A percentile compares a stretch with the other conserved stretches of the same genome.
These are phyloP conservation scores for Bolboschoenus planiculmis DNA, from an alignment of 176 grass and related monocot genomes.

Conservation along the genomic window DNA sequence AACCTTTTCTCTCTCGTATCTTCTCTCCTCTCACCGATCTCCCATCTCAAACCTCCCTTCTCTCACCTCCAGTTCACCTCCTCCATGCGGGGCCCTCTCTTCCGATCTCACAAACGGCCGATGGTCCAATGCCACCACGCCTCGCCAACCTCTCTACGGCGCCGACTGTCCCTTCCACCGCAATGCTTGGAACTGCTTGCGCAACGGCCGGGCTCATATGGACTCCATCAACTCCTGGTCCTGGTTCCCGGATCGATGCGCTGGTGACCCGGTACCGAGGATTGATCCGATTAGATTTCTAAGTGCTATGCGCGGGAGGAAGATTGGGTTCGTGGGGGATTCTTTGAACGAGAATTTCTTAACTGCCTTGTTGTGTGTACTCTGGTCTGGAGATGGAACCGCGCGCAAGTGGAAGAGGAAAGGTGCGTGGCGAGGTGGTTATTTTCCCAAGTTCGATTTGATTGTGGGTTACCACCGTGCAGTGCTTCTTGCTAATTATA, in stretches of 20 bases:
- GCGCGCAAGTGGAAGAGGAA: conserved; percentile 88
- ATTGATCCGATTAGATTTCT: conserved; percentile 55
- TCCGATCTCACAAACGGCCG: conserved; percentile 52
- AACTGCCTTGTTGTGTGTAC: conserved; percentile 63
- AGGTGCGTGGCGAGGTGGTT: conserved; percentile 76
- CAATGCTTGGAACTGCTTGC: conserved; percentile 88
- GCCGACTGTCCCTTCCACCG: conserved; percentile 81
- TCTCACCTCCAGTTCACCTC: background rate
- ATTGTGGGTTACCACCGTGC: conserved; percentile 81
- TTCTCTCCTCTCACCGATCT: conserved; percentile 25
- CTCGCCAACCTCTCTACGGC: conserved; percentile 39
- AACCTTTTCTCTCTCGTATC: conserved; percentile 1
- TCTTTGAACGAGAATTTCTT: conserved; percentile 84
- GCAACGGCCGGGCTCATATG: conserved; percentile 38
- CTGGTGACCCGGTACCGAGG: conserved; percentile 43
- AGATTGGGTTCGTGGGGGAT: conserved; percentile 70
- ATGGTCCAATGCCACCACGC: conserved; percentile 34
- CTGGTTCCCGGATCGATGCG: conserved; percentile 71
- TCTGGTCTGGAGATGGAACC: conserved; percentile 46
- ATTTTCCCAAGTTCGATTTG: conserved; percentile 69
- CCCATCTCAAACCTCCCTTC: background rate
- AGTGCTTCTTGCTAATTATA: conserved; percentile 75
- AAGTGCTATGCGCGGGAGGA: conserved; percentile 28
- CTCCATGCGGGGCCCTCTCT: conserved; percentile 48
- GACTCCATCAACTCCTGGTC: conserved; percentile 50